Percentiles rank a stretch among this genome's conserved stretches.
phyloP scores from a whole-genome alignment of 164 flowering plant species.

The Malania oleifera region DNA sequence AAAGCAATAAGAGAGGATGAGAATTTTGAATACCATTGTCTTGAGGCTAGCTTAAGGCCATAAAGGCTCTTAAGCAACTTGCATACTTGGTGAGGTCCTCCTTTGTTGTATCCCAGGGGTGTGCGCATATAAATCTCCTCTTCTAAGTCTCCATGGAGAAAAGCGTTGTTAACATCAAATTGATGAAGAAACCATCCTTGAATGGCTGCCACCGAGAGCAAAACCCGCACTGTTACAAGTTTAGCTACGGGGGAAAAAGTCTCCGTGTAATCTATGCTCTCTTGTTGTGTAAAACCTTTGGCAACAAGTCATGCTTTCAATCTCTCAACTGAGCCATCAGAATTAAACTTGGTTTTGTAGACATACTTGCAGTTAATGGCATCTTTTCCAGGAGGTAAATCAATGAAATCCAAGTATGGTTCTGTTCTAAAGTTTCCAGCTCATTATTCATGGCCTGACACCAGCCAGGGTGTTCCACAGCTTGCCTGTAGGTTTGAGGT shows the following conservation, averaged over 20 bases:
- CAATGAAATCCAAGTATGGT: slow-evolving; percentile 1
- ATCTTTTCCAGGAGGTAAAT: background rate
- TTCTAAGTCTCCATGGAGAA: slow-evolving; percentile 5
- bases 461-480: background rate
- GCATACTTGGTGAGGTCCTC: background rate
- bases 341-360: background rate
- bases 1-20: too few species aligned
- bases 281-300: background rate
- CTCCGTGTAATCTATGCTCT: background rate
- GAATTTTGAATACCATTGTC: too few species aligned
- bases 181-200: background rate
- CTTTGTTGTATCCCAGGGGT: background rate
- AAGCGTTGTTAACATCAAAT: slow-evolving; percentile 1
- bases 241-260: slow-evolving; percentile 2
- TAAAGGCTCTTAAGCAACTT: background rate
- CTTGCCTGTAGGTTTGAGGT: background rate
- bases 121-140: background rate
- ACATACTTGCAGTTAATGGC: background rate
- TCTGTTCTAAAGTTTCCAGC: background rate
- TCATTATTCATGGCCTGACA: slow-evolving; percentile 1
- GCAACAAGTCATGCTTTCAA: slow-evolving; percentile 2
- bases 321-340: background rate
- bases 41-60: too few species aligned
- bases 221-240: background rate
- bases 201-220: background rate